Base-by-base conservation (phyloP, 2,329 filamentous ascomycete species). In the Juglanconis juglandina region DNA sequence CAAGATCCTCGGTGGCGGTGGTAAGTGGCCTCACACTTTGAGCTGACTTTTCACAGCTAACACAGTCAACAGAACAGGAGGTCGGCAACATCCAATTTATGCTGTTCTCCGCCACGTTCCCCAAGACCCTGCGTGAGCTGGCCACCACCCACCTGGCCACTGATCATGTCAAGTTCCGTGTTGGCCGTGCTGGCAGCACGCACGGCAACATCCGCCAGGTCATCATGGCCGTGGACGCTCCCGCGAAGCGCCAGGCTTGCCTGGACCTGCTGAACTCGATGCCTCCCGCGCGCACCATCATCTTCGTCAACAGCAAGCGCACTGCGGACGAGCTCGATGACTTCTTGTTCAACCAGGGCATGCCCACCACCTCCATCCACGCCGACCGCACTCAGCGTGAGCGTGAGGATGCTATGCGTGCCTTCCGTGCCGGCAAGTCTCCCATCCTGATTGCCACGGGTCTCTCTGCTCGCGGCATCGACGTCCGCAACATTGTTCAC, bases 81-180 rank as follows among this genome's bases (percentile, higher is more conserved):
- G 86, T 90, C 59, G 92, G 82, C 3, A 83, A 84, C 63, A 76
- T 87, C 67, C 84, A 81, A 59, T 88, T 87, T 72, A 81, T 96
- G 75, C 89, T 99, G 78, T 98, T 98, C 73, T 96, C 92, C 0
- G 95, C 95, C 1, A 98, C 95, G 0, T 98, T 99, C 74, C 91
- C 93, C 46, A 92, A 90, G 76, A 79, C 78, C 0, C 86, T 91
- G 64, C 91, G 92, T 35, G 81, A 88, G 32, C 77, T 98, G 13
- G 94, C 93, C 10, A 87, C 85, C 61, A 81, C 89, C 34, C 90
- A 93, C 69, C 84, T 99, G 60, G 80, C 88, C 0, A 79, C 85
- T 10, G 86, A 91, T 47, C 87, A 92, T 68, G 81, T 96, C 54
- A 90, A 90, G 30, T 87, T 99, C 72, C 89, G 87, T 48, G 90